Evolutionary conservation across 75 land plant genomes (phyloP), one percentile per base, ranked within the genome.

Genomic region (Cupressus sempervirens): DNA sequence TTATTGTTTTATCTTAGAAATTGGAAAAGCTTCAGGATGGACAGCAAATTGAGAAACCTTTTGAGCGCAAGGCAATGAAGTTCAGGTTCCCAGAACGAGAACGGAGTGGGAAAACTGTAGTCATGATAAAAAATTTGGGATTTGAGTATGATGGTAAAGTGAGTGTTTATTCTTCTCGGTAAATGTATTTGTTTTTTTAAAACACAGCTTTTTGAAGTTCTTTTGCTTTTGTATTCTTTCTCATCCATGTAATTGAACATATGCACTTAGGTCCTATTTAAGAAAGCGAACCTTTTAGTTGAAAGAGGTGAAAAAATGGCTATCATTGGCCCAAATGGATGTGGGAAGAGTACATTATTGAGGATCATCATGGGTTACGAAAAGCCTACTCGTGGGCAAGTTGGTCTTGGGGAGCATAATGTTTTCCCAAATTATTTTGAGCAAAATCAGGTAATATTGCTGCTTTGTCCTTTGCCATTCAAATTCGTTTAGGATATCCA

Each of bases 311-410:
- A 97, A 86, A 97, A 96, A 72, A 84, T 95, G 70, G 99, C 99
- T n/a, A 91, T 97, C 70, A 91, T 97, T 86, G 99, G 99, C 23
- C 99, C 98, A 68, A 97, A 97, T 92, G 99, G 99, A 34, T 97
- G 99, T 91, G 99, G 99, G 38, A 97, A 97, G 84, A 95, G 95
- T 84, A 96, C 99, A 9, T 83, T 97, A 45, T 89, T 97, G 38
- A 97, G 94, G 73, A 83, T 97, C 79, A 87, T 97, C 40, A 89
- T 96, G 99, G 98, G 92, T 74, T 81, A 83, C 34, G 96, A 94
- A 86, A 87, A 97, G 84, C 95, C 98, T 52, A 86, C 76, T 40
- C 82, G 88, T 56, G 99, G 99, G 41, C 94, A 94, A 86, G 89
- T 97, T 41, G 20, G 86, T 23, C 91, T 97, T 79, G 98, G 99